Conservation (phyloP, 2,329 filamentous ascomycete species). For the Colletotrichum trifolii region DNA sequence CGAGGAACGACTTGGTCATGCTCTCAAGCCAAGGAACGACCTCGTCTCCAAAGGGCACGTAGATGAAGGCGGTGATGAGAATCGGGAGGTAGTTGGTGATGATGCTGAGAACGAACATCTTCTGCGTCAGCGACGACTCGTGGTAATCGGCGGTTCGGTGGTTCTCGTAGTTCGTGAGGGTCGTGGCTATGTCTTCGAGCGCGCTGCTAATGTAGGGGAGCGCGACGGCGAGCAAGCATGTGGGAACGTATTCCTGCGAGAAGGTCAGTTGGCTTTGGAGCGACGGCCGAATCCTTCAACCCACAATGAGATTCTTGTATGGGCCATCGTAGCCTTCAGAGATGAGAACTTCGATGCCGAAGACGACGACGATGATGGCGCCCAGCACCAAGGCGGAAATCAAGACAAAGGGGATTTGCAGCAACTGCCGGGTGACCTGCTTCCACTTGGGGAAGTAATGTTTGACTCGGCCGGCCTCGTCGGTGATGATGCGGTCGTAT, state of each 20-base stretch:
- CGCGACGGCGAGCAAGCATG: conserved; percentile 73
- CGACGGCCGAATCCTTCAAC: conserved; percentile 38
- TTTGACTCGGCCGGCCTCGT: conserved; percentile 71
- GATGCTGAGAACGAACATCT: conserved; percentile 82
- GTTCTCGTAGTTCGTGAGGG: conserved; percentile 78
- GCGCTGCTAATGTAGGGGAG: conserved; percentile 73
- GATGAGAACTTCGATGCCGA: conserved; percentile 80
- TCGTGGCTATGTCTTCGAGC: conserved; percentile 71
- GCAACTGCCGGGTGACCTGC: conserved; percentile 71
- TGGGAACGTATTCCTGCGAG: conserved; percentile 75
- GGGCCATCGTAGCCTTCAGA: conserved; percentile 79
- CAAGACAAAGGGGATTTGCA: conserved; percentile 76
- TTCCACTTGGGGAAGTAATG: conserved; percentile 73
- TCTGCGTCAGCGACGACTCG: conserved; percentile 76
- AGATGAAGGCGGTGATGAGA: conserved; percentile 81
- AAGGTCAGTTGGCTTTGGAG: not conserved
- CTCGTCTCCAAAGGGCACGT: conserved; percentile 77
- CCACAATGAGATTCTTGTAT: conserved; percentile 71
- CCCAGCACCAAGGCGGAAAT: conserved; percentile 70
- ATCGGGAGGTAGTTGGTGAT: conserved; percentile 84
- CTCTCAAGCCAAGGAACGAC: conserved; percentile 76
- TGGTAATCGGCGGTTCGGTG: conserved; percentile 77
- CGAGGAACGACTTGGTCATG: conserved; percentile 62
- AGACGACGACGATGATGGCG: conserved; percentile 74
- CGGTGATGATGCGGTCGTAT: conserved; percentile 70